These are phyloP conservation scores for Phytopythium delawarense DNA, from an alignment of 352 stramenopile genomes.

Conservation along the genomic window DNA sequence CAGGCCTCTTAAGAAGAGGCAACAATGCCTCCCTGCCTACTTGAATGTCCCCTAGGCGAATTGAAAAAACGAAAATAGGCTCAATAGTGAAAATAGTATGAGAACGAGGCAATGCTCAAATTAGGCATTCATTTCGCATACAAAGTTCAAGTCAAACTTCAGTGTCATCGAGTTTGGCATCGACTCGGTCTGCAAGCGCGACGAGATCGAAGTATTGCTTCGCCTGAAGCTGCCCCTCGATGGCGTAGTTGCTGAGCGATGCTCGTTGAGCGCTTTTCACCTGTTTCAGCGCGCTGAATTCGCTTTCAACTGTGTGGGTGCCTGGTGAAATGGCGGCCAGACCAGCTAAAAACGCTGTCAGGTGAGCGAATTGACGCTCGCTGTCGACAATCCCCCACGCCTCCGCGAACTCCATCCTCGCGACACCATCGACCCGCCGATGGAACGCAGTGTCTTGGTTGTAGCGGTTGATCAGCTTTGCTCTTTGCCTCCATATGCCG, in stretches of 20 bases:
- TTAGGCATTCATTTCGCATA: background rate
- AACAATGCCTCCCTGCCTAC: background rate
- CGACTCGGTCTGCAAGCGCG: background rate
- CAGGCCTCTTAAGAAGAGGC: background rate
- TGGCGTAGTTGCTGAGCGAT: slow-evolving; percentile 1
- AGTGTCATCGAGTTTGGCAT: background rate
- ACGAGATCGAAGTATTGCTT: slow-evolving; percentile 8
- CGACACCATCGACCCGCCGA: background rate
- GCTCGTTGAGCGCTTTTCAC: background rate
- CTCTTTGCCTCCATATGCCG: background rate
- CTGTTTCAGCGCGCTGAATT: slow-evolving; percentile 4
- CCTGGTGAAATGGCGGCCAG: slow-evolving; percentile 1
- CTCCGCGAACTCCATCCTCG: background rate
- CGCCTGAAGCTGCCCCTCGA: slow-evolving; percentile 10
- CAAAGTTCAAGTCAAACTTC: background rate
- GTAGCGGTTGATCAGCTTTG: background rate
- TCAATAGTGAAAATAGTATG: background rate
- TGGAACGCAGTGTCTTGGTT: background rate
- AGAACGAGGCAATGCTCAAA: background rate
- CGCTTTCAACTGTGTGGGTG: slow-evolving; percentile 7
- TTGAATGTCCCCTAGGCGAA: background rate
- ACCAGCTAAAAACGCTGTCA: background rate
- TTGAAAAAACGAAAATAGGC: too few relatives aligned
- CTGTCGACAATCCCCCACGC: background rate
- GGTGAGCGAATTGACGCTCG: background rate